A percentile compares a stretch with the other conserved stretches of the same genome.
Evolutionary conservation across 352 stramenopile species (phyloP).

Genomic region (Globisporangium camurandrum): DNA sequence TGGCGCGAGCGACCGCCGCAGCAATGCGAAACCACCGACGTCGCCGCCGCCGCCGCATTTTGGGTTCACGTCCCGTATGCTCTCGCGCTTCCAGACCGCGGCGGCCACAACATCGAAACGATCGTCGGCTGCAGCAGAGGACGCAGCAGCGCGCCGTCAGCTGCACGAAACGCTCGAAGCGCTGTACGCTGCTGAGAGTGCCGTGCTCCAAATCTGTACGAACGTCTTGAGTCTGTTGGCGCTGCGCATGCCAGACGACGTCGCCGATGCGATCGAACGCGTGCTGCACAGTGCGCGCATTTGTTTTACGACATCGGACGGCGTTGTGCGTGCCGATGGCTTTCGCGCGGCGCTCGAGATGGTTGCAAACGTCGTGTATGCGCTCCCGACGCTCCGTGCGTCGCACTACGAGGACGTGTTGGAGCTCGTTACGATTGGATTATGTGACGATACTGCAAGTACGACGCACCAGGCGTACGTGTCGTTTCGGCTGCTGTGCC

Average conservation of each 20-base stretch:
- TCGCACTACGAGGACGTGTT: conserved; percentile 22
- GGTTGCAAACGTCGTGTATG: conserved; percentile 37
- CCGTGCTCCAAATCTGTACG: conserved; percentile 42
- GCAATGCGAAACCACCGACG: conserved; percentile 7
- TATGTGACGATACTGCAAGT: conserved; percentile 48
- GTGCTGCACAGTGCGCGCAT: conserved; percentile 28
- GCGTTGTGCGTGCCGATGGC: conserved; percentile 56
- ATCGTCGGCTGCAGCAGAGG: conserved; percentile 1
- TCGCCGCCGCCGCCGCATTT: conserved; percentile 19
- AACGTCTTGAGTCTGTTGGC: conserved; percentile 52
- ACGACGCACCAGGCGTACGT: conserved; percentile 55
- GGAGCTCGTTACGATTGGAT: conserved; percentile 42
- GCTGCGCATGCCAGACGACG: conserved; percentile 33
- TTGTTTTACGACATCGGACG: conserved; percentile 55
- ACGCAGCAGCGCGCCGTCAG: conserved; percentile 19
- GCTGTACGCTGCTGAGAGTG: conserved; percentile 57
- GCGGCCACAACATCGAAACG: conserved; percentile 19
- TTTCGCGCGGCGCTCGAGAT: conserved; percentile 59
- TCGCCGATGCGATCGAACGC: conserved; percentile 26
- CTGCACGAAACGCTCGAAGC: conserved; percentile 34
- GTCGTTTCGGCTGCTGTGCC: conserved; percentile 55
- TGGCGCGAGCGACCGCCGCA: background rate
- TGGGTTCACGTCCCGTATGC: conserved; percentile 63
- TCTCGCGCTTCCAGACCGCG: conserved; percentile 55
- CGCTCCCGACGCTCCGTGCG: conserved; percentile 11